Evolutionary conservation across 495 filamentous ascomycete genomes (phyloP).

Genomic region (Cercophora sp.): DNA sequence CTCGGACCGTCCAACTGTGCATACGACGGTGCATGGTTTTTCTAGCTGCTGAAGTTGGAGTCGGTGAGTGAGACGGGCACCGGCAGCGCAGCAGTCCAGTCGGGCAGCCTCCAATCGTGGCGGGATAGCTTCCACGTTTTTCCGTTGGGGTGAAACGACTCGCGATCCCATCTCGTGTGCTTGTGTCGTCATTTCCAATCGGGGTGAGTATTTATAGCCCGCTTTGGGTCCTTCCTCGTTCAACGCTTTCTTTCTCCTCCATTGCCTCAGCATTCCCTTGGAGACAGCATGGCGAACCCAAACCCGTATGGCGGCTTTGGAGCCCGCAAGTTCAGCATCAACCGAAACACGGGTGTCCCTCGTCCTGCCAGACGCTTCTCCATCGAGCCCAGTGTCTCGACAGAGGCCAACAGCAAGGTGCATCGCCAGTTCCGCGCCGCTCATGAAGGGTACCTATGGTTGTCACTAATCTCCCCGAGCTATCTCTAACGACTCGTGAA

Average conservation of each 20-base stretch:
- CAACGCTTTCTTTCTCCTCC: too few relatives aligned
- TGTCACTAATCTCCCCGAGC: neutral
- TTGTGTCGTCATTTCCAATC: too few relatives aligned
- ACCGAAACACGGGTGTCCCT: slow-evolving; percentile 52
- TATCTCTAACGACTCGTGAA: neutral
- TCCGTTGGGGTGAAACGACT: too few relatives aligned
- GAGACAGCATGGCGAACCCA: too few relatives aligned
- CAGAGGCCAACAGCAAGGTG: slow-evolving; percentile 73
- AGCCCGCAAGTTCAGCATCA: slow-evolving; percentile 55
- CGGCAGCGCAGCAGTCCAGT: too few relatives aligned
- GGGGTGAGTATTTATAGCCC: too few relatives aligned
- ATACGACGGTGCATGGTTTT: neutral
- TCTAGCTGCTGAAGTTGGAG: slow-evolving; percentile 1
- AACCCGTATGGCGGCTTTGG: slow-evolving; percentile 33
- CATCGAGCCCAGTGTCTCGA: slow-evolving; percentile 41
- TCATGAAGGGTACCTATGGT: slow-evolving; percentile 73
- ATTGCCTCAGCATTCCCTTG: too few relatives aligned
- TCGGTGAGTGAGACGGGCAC: neutral
- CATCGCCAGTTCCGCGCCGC: slow-evolving; percentile 81
- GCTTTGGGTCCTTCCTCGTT: too few relatives aligned
- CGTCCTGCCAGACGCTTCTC: slow-evolving; percentile 48
- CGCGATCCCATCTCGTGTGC: too few relatives aligned
- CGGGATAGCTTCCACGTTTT: too few relatives aligned
- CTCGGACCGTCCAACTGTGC: neutral
- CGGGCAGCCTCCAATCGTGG: too few relatives aligned